Conservation (phyloP, 257 asterid genomes). For the Nicotiana tomentosiformis region DNA sequence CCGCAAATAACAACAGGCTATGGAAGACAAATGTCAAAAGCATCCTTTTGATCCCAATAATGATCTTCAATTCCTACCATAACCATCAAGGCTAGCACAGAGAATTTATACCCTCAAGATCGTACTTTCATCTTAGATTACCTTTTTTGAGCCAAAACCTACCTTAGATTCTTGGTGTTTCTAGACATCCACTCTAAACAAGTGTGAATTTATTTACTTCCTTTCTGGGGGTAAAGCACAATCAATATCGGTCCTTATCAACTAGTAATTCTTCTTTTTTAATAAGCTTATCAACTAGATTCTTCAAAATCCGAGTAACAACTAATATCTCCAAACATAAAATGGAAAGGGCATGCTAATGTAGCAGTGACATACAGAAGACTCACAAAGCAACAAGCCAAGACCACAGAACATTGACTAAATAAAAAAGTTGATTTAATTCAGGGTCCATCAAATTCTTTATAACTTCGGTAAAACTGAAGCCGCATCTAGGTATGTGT, state of each 20-base stretch:
- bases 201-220: not conserved
- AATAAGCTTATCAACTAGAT: too few relatives aligned
- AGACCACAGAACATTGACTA: not conserved
- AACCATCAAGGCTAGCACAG: not conserved
- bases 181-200: not conserved
- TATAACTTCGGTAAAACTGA: not conserved
- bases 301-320: not conserved
- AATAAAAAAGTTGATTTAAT: not conserved
- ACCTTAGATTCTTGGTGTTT: not conserved
- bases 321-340: not conserved
- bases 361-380: not conserved
- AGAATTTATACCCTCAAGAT: not conserved
- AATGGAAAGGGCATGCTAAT: not conserved
- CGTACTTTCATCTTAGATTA: not conserved
- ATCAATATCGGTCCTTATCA: not conserved
- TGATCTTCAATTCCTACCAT: not conserved
- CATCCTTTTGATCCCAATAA: not conserved
- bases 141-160: not conserved
- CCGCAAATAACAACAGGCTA: not conserved
- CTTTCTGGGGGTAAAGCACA: not conserved
- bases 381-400: not conserved
- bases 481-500: not conserved
- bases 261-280: not conserved
- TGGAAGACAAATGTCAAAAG: not conserved
- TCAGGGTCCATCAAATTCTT: not conserved